phyloP scores from a whole-genome alignment of 208 protist species.

The Trypanosoma melophagium region DNA sequence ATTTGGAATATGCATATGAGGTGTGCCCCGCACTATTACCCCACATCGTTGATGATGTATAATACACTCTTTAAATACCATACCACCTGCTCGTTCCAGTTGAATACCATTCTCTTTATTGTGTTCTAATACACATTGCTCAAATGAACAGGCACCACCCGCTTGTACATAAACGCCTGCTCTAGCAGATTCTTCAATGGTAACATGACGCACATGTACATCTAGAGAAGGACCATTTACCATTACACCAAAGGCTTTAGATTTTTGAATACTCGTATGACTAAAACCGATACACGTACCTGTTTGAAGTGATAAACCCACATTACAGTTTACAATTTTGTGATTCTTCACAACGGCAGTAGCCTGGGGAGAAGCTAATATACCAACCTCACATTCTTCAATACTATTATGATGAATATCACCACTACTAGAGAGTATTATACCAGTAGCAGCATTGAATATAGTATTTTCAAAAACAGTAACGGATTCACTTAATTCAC shows the following conservation, averaged over 20 bases:
- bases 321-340: slow-evolving; percentile 18
- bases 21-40: background rate
- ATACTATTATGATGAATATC: slow-evolving; percentile 20
- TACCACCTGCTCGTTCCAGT: slow-evolving; percentile 8
- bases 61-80: slow-evolving; percentile 24
- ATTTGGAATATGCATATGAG: background rate
- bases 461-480: slow-evolving; percentile 19
- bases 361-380: background rate
- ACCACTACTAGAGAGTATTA: slow-evolving; percentile 15
- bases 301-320: slow-evolving; percentile 25
- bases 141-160: slow-evolving; percentile 22
- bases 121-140: slow-evolving; percentile 18
- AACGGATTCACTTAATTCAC: slow-evolving; percentile 9
- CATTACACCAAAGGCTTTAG: slow-evolving; percentile 30
- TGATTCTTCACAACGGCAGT: slow-evolving; percentile 18
- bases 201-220: slow-evolving; percentile 16
- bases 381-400: slow-evolving; percentile 19
- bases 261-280: slow-evolving; percentile 6
- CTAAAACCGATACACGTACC: slow-evolving; percentile 20
- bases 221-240: slow-evolving; percentile 24
- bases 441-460: background rate
- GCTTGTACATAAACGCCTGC: slow-evolving; percentile 29
- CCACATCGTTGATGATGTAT: slow-evolving; percentile 18
- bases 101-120: slow-evolving; percentile 17
- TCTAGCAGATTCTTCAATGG: slow-evolving; percentile 21